phyloP scores from a whole-genome alignment of 495 filamentous ascomycete genomes.

The Trichodelitschia bisporula region DNA sequence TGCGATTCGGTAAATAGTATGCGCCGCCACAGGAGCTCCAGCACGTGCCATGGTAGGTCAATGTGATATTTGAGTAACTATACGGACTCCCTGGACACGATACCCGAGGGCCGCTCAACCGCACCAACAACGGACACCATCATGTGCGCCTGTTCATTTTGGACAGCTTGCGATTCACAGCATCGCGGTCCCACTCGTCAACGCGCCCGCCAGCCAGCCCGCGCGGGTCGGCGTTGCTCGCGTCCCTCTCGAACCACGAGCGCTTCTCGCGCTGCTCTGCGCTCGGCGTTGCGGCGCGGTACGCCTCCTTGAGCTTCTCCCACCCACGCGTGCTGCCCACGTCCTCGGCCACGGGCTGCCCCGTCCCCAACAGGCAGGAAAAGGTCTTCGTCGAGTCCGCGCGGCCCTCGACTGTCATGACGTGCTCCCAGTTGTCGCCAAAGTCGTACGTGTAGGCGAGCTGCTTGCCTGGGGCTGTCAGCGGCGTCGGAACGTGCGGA shows the following conservation, averaged over 20 bases:
- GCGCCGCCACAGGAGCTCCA: no score
- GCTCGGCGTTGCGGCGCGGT: conserved; percentile 5
- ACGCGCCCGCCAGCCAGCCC: conserved; percentile 5
- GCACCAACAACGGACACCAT: no score
- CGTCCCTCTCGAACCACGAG: conserved; percentile 9
- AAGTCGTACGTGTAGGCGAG: conserved; percentile 16
- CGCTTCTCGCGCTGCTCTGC: conserved; percentile 6
- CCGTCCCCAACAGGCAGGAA: conserved; percentile 6
- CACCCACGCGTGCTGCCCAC: conserved; percentile 7
- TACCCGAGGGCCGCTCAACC: no score
- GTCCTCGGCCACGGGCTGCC: conserved; percentile 11
- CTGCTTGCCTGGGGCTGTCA: conserved; percentile 1
- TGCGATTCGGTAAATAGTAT: no score
- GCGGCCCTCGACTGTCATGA: conserved; percentile 7
- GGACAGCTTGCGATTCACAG: not conserved
- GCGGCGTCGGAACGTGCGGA: not conserved
- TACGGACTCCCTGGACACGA: no score
- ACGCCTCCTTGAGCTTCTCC: conserved; percentile 10
- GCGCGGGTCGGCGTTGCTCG: conserved; percentile 5
- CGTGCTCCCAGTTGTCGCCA: conserved; percentile 14
- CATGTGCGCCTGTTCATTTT: no score
- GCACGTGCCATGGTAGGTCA: no score
- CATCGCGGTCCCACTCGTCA: not conserved
- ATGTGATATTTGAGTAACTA: no score
- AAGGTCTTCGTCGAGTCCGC: conserved; percentile 5